These are phyloP conservation scores for Penicillium sp. DNA, from an alignment of 2,329 filamentous ascomycete genomes.

Conservation along the genomic window DNA sequence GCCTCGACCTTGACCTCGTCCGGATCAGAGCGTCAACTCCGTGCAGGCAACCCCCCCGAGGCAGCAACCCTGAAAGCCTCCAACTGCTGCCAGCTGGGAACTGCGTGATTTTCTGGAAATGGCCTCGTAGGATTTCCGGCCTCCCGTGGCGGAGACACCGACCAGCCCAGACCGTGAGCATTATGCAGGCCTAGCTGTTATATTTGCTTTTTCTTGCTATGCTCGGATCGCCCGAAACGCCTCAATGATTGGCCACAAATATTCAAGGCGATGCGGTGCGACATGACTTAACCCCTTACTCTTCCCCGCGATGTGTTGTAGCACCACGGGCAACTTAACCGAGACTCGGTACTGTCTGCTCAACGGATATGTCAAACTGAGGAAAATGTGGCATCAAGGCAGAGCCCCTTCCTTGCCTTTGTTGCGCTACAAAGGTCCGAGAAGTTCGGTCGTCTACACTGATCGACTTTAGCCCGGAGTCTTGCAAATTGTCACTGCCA, in stretches of 20 bases:
- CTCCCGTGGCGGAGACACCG: background rate
- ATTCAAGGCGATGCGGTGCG: conserved; percentile 15
- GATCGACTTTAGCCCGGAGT: background rate
- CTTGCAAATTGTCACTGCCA: background rate
- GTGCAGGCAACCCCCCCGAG: background rate
- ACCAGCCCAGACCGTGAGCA: background rate
- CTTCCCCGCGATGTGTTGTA: conserved; percentile 5
- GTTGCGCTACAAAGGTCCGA: background rate
- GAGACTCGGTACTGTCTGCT: background rate
- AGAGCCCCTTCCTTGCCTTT: background rate
- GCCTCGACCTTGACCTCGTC: background rate
- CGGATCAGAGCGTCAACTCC: background rate
- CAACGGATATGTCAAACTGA: background rate
- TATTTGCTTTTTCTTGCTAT: conserved; percentile 18
- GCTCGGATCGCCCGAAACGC: conserved; percentile 6
- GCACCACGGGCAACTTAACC: background rate
- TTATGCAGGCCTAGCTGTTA: conserved; percentile 2
- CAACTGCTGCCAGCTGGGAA: background rate
- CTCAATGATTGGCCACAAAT: conserved; percentile 10
- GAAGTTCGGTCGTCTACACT: background rate
- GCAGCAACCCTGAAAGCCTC: too few relatives aligned
- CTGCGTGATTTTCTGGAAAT: conserved; percentile 11
- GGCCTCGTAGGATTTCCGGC: background rate
- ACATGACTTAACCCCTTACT: conserved; percentile 4
- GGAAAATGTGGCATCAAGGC: background rate